Evolutionary conservation across 441 rosid species (phyloP).

Genomic region (Syzygium malaccense): DNA sequence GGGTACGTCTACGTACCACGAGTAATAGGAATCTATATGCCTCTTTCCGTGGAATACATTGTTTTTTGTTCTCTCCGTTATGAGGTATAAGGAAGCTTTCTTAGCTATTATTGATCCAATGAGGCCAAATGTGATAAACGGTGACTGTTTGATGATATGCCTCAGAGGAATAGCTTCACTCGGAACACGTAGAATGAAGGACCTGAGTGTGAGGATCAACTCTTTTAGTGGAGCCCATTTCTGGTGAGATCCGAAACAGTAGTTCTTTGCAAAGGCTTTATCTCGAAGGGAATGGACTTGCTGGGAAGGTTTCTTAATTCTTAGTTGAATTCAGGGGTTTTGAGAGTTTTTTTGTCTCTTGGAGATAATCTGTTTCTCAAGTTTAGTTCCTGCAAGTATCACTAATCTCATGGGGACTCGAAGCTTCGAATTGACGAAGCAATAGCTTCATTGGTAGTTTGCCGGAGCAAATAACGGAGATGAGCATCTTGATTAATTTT

Average conservation of each 20-base stretch:
- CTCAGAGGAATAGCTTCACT: neutral
- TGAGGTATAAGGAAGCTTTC: conserved; percentile 85
- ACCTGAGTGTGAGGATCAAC: conserved; percentile 55
- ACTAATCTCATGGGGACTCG: conserved; percentile 31
- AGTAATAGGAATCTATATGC: conserved; percentile 60
- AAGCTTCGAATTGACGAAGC: conserved; percentile 34
- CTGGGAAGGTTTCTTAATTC: conserved; percentile 51
- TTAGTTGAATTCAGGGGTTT: conserved; percentile 40
- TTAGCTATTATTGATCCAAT: conserved; percentile 67
- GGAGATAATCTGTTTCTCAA: conserved; percentile 51
- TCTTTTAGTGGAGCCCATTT: conserved; percentile 46
- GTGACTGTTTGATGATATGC: neutral
- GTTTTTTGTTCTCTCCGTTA: conserved; percentile 56
- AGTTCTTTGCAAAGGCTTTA: conserved; percentile 42
- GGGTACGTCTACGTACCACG: conserved; percentile 31
- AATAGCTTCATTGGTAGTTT: conserved; percentile 55
- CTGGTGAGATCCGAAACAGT: conserved; percentile 56
- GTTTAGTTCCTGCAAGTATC: conserved; percentile 14
- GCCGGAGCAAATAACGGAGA: conserved; percentile 44
- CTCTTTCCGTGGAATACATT: conserved; percentile 73
- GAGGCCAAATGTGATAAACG: conserved; percentile 50
- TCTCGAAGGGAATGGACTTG: conserved; percentile 54
- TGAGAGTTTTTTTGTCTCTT: conserved; percentile 36
- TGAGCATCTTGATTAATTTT: neutral
- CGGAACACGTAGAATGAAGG: conserved; percentile 2